Conservation (phyloP, 2,329 filamentous ascomycete genomes). For the Aureobasidium sp. region DNA sequence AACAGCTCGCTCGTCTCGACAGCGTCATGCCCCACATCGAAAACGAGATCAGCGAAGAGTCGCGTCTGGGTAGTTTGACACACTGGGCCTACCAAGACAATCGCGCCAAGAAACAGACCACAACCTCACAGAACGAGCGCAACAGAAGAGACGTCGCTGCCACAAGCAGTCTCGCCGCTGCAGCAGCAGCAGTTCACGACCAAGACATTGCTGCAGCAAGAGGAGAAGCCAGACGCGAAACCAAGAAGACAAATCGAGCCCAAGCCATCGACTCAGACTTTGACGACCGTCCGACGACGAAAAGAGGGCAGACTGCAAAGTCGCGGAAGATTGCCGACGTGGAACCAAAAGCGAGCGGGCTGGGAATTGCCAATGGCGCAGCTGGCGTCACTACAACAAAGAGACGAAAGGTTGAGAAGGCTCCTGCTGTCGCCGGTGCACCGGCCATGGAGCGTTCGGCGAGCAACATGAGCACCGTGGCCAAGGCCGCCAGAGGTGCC, state of each 20-base stretch:
- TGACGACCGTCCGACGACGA: conserved; percentile 59
- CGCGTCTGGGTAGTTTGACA: conserved; percentile 79
- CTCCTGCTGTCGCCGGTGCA: conserved; percentile 30
- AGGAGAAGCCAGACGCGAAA: conserved; percentile 74
- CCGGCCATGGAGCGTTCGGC: conserved; percentile 59
- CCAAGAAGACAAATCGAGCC: conserved; percentile 53
- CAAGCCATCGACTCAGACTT: conserved; percentile 70
- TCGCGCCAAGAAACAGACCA: conserved; percentile 45
- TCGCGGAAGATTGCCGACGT: conserved; percentile 52
- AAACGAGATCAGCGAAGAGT: conserved; percentile 85
- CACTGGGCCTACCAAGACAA: conserved; percentile 96
- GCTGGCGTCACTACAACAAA: conserved; percentile 52
- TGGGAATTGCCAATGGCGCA: conserved; percentile 53
- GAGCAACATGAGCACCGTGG: conserved; percentile 35
- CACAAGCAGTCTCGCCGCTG: conserved; percentile 59
- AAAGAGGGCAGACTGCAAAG: conserved; percentile 57
- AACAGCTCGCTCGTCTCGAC: conserved; percentile 76
- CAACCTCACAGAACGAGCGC: conserved; percentile 56
- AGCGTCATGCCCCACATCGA: conserved; percentile 81
- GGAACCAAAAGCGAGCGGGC: conserved; percentile 32
- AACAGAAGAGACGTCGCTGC: conserved; percentile 71
- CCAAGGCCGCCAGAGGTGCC: conserved; percentile 34
- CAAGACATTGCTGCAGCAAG: conserved; percentile 73
- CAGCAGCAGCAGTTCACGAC: conserved; percentile 67
- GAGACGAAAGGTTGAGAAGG: conserved; percentile 72